Evolutionary conservation across 2,329 filamentous ascomycete genomes (phyloP).

Genomic region (Epichloe glyceriae): DNA sequence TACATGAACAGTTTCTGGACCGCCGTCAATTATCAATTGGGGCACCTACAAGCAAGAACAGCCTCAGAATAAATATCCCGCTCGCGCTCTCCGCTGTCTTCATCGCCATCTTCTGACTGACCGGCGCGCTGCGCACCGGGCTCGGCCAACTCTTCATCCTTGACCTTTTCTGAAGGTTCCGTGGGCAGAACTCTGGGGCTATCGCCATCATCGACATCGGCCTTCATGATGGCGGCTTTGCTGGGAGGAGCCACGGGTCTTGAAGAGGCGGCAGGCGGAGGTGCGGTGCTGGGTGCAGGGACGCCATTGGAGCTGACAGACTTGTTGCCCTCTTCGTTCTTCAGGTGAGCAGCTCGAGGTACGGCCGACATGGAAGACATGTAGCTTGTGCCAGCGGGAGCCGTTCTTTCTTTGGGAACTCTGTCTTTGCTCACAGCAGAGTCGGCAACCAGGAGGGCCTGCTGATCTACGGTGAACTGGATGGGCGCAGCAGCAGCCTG

Average conservation of each 20-base stretch:
- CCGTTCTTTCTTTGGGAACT: constrained; percentile 56
- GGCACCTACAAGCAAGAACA: constrained; percentile 63
- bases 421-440: constrained; percentile 57
- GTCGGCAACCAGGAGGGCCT: constrained; percentile 79
- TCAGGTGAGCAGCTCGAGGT: constrained; percentile 54
- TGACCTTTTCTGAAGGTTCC: constrained; percentile 50
- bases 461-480: constrained; percentile 97
- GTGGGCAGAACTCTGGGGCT: constrained; percentile 67
- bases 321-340: constrained; percentile 34
- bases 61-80: constrained; percentile 92
- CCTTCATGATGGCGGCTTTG: constrained; percentile 58
- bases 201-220: constrained; percentile 63
- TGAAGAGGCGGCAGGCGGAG: constrained; percentile 35
- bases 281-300: constrained; percentile 55
- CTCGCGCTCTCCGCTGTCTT: constrained; percentile 62
- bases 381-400: constrained; percentile 40
- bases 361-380: constrained; percentile 47
- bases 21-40: constrained; percentile 10
- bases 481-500: constrained; percentile 95
- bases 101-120: constrained; percentile 62
- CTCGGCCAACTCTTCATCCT: constrained; percentile 52
- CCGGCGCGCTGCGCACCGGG: constrained; percentile 33
- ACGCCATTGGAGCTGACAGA: constrained; percentile 41
- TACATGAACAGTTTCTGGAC: background rate
- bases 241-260: constrained; percentile 43